Conservation (phyloP, 2,329 filamentous ascomycete species). For the Beauveria asiatica region DNA sequence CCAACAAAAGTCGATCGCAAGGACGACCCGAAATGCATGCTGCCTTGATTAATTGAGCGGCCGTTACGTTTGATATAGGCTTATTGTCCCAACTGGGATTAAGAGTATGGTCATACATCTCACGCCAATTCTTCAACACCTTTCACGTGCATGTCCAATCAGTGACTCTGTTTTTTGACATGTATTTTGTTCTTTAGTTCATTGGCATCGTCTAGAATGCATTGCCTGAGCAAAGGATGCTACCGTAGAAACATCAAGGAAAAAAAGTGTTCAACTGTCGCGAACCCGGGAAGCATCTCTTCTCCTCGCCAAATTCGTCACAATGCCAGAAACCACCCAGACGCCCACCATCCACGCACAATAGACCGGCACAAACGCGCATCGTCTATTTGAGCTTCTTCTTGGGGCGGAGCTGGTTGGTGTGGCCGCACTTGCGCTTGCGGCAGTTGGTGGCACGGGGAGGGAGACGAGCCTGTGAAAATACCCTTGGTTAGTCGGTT, state of each 20-base stretch:
- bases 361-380: conserved; percentile 10
- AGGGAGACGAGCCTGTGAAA: conserved; percentile 65
- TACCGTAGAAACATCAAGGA: conserved; percentile 30
- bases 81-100: not conserved
- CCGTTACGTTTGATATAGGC: too few relatives aligned
- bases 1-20: not conserved
- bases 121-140: too few relatives aligned
- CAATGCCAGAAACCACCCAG: conserved; percentile 32
- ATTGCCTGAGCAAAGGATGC: conserved; percentile 31
- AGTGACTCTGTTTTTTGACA: not conserved
- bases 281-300: conserved; percentile 23
- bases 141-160: not conserved
- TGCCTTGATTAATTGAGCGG: not conserved
- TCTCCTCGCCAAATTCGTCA: conserved; percentile 28
- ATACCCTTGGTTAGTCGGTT: conserved; percentile 2
- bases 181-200: conserved; percentile 5
- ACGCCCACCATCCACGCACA: conserved; percentile 34
- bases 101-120: too few relatives aligned
- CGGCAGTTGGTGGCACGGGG: conserved; percentile 99
- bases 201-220: conserved; percentile 29
- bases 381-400: conserved; percentile 88
- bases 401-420: conserved; percentile 99
- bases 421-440: conserved; percentile 99
- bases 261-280: conserved; percentile 19
- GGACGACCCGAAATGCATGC: not conserved